Evolutionary conservation across 2,329 filamentous ascomycete species (phyloP), one percentile per base, ranked within the genome.

Genomic region (Septoria linicola): DNA sequence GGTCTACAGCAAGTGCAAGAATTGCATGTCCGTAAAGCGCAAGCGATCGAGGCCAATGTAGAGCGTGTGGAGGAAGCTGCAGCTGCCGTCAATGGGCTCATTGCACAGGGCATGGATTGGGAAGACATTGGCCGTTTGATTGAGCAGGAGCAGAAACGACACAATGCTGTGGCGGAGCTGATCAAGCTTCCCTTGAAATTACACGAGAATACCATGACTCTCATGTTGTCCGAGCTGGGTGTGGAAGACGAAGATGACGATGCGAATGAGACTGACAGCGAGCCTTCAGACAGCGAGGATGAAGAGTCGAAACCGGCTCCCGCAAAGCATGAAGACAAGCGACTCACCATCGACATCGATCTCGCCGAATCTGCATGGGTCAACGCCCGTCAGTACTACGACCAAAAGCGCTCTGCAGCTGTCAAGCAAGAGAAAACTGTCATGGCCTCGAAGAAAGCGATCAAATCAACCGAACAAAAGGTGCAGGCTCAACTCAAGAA

Each of bases 61-160:
- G 89, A 95, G 65, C 82, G 90, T 43, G 91, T 97, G 0, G 88
- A 96, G 67, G 93, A 97, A 72, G 90, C 89, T 3, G 90, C 90
- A 68, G 88, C 90, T 67, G 90, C 93, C 3, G 85, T 99, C 46
- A 97, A 95, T 68, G 88, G 89, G 0, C 75, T 97, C n/a, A 82
- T 99, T 53, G 82, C 82, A 4, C 89, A 96, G 65, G 92, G 92
- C 8, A 97, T 97, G 90, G 93, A 99, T 63, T 99, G 93, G 93
- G 83, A 89, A 8, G 88, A 96, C 59, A 91, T 97, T 63, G 89
- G 82, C 8, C 87, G 86, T 52, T 73, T 99, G 55, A 88, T 99
- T 45, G 89, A 96, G 67, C 81, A 89, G 59, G 92, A 97, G 67
- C 88, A 95, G 68, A 82, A 77, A 54, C 79, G 84, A 41, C 78